Conservation (phyloP, 2,329 filamentous ascomycete genomes). For the Ophiostoma australiae region DNA sequence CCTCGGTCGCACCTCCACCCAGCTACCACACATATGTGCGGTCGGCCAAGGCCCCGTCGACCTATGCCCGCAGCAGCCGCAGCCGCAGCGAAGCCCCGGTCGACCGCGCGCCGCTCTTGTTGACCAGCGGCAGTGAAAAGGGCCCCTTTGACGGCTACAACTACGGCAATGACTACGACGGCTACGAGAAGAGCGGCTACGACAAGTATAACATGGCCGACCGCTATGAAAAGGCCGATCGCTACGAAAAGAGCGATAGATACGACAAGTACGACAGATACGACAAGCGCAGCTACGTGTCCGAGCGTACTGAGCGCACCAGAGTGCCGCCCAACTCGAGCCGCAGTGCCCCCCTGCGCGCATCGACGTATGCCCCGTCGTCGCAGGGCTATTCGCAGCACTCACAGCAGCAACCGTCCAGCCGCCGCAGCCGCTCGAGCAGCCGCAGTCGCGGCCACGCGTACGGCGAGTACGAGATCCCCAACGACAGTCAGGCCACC, state of each 20-base stretch:
- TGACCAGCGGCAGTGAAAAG: slow-evolving; percentile 9
- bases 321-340: slow-evolving; percentile 27
- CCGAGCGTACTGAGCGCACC: slow-evolving; percentile 32
- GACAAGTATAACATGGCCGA: slow-evolving; percentile 9
- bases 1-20: background rate
- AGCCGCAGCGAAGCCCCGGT: slow-evolving; percentile 3
- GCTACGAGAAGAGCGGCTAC: slow-evolving; percentile 9
- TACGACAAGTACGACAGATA: background rate
- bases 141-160: background rate
- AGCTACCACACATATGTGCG: slow-evolving; percentile 10
- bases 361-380: background rate
- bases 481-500: slow-evolving; percentile 6
- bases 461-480: background rate
- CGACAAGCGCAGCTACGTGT: slow-evolving; percentile 39
- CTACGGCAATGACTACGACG: slow-evolving; percentile 4
- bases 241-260: background rate
- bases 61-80: slow-evolving; percentile 12
- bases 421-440: slow-evolving; percentile 10
- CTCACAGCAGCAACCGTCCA: background rate
- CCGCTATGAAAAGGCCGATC: background rate
- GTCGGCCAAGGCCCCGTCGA: background rate
- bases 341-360: slow-evolving; percentile 24
- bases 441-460: slow-evolving; percentile 13
- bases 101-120: slow-evolving; percentile 7
- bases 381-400: background rate